Conservation (phyloP, 768 basidiomycete species). For the Thelephora ganbajun region DNA sequence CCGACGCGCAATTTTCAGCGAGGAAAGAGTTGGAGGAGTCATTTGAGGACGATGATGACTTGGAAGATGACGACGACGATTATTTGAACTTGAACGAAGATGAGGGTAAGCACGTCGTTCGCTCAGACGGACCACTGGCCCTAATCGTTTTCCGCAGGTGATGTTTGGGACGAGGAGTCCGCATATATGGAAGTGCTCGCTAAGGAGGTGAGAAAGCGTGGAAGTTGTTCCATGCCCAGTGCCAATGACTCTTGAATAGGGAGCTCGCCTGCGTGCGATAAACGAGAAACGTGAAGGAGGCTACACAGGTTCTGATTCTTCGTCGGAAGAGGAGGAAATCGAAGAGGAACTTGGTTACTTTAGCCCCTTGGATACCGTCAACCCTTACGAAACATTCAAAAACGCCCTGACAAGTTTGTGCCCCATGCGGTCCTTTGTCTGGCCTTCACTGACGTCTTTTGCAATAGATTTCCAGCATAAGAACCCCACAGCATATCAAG, state of each 20-base stretch:
- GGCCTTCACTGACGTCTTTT: background rate
- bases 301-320: conserved; percentile 21
- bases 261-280: conserved; percentile 57
- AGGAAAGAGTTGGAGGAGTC: conserved; percentile 48
- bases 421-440: background rate
- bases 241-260: conserved; percentile 22
- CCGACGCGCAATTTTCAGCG: conserved; percentile 19
- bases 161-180: conserved; percentile 85
- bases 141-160: conserved; percentile 30
- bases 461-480: conserved; percentile 59
- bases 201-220: conserved; percentile 41
- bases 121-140: background rate
- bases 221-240: background rate
- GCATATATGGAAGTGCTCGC: conserved; percentile 82
- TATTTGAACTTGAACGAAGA: conserved; percentile 57
- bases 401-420: conserved; percentile 52
- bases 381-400: conserved; percentile 71
- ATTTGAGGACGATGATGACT: conserved; percentile 27
- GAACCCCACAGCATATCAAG: conserved; percentile 54
- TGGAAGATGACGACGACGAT: conserved; percentile 33
- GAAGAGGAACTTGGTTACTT: conserved; percentile 80
- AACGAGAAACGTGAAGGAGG: conserved; percentile 27
- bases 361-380: conserved; percentile 67
- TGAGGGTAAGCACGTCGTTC: conserved; percentile 28
- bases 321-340: conserved; percentile 42